A percentile compares a stretch with the other conserved stretches of the same genome.
These are phyloP conservation scores for Vitis hybrid DNA, from an alignment of 177 flowering plant species.

Conservation along the genomic window DNA sequence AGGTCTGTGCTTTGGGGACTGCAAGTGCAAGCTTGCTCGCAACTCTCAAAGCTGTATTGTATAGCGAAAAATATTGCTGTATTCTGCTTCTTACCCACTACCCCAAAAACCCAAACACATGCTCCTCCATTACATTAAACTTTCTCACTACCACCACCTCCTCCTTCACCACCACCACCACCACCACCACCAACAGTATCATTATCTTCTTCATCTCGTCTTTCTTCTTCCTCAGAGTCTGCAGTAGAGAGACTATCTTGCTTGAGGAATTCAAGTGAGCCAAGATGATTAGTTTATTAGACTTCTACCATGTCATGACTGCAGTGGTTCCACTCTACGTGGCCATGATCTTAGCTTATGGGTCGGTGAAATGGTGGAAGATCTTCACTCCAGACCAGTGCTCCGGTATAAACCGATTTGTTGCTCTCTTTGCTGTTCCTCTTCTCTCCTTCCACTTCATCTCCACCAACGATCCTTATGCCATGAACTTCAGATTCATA, in stretches of 20 bases:
- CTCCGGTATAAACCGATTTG: conserved; percentile 94
- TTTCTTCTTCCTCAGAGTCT: background rate
- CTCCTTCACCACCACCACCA: conserved; percentile 10
- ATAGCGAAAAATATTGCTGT: conserved; percentile 14
- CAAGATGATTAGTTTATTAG: conserved; percentile 51
- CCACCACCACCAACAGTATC: conserved; percentile 20
- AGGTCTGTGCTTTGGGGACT: conserved; percentile 40
- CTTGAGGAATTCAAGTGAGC: background rate
- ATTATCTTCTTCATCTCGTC: background rate
- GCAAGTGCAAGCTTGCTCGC: conserved; percentile 42
- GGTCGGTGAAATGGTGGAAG: conserved; percentile 97
- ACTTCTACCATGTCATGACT: conserved; percentile 87
- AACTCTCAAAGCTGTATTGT: conserved; percentile 31
- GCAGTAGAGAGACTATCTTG: background rate
- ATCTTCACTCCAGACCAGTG: conserved; percentile 91
- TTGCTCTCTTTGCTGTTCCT: conserved; percentile 91
- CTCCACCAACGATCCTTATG: conserved; percentile 67
- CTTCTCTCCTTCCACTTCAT: conserved; percentile 94
- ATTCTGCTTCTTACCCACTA: conserved; percentile 20
- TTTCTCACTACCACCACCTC: background rate
- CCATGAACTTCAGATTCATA: conserved; percentile 75
- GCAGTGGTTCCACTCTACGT: conserved; percentile 94
- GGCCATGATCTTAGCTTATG: conserved; percentile 92
- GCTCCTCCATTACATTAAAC: conserved; percentile 19
- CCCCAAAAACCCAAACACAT: conserved; percentile 35